Percentiles rank a stretch among this genome's conserved stretches.
These are phyloP conservation scores for Apiospora marii DNA, from an alignment of 2,329 filamentous ascomycete species.

Conservation along the genomic window DNA sequence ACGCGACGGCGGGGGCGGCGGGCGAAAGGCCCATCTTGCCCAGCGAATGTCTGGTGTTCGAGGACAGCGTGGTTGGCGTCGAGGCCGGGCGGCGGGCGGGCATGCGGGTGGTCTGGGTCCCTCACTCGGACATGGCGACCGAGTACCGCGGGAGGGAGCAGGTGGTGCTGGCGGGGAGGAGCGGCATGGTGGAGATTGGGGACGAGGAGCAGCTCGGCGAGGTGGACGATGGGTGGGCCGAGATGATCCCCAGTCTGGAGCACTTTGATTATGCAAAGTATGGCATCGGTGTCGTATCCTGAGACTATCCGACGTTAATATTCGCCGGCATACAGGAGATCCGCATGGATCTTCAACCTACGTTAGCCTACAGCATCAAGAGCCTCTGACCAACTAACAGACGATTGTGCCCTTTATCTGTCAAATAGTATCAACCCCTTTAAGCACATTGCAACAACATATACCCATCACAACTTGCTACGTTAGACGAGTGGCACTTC, in stretches of 20 bases:
- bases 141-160: slow-evolving; percentile 44
- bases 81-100: slow-evolving; percentile 75
- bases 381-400: too few species aligned
- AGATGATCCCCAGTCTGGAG: slow-evolving; percentile 45
- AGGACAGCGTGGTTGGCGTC: slow-evolving; percentile 75
- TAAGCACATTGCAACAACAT: too few species aligned
- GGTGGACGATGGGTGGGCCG: slow-evolving; percentile 48
- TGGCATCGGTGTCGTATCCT: slow-evolving; percentile 36
- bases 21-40: slow-evolving; percentile 61
- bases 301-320: too few species aligned
- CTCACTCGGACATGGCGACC: slow-evolving; percentile 63
- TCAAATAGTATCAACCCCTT: too few species aligned
- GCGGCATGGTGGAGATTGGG: slow-evolving; percentile 37
- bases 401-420: too few species aligned
- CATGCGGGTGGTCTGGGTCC: slow-evolving; percentile 78
- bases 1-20: slow-evolving; percentile 54
- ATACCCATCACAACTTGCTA: too few species aligned
- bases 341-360: too few species aligned
- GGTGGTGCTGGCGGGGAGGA: slow-evolving; percentile 43
- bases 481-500: too few species aligned
- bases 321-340: too few species aligned
- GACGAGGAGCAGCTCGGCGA: slow-evolving; percentile 44
- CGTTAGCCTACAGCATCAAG: too few species aligned
- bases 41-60: slow-evolving; percentile 76
- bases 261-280: slow-evolving; percentile 48